Base-by-base conservation (phyloP, 2,329 filamentous ascomycete genomes). In the Aspergillus sp. region DNA sequence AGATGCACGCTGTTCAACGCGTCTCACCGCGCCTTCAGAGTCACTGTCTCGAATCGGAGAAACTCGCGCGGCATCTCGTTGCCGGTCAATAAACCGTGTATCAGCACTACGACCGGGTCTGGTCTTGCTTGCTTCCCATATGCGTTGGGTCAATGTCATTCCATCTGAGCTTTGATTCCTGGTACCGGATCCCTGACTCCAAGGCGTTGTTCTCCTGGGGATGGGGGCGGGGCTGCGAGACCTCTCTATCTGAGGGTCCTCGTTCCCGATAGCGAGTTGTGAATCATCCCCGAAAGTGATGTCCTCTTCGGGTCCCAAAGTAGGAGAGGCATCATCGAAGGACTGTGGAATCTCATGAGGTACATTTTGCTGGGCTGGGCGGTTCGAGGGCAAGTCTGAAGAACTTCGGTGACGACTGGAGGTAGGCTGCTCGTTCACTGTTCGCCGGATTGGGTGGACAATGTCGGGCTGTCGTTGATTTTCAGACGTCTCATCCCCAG, bases 31-130 rank as follows among this genome's bases (percentile, higher is more conserved):
- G 49, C 60, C 64, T 50, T 58, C 58, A 6, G 59, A 46, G 7
- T 64, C 63, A 31, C 23, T 53, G 8, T 74, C 60, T 15, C 65
- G 66, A 24, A 76, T 73, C 0, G 73, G 72, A 3, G 73, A 75
- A 6, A 77, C 65, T 27, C 70, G 68, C 3, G 58, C 55, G 14
- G 74, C 73, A 44, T 67, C 65, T 4, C 51, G 55, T 56, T 77
- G 75, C 1, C 69, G 73, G 55, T 76, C 72, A 23, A 77, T 71
- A 48, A 76, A 73, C 7, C 68, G 62, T 21, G 59, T 56, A 7
- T 56, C 64, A 5, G 53, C 37, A n/a, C 17, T 37, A 21, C 45
- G 24, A 9, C 37, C 33, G 14, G 49, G 44, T 17, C 15, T 40
- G 4, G 23, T 39, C 21, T 58, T 47, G 39, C 40, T 27, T 33